phyloP scores from a whole-genome alignment of 345 rosid species.

The Acer campestre region DNA sequence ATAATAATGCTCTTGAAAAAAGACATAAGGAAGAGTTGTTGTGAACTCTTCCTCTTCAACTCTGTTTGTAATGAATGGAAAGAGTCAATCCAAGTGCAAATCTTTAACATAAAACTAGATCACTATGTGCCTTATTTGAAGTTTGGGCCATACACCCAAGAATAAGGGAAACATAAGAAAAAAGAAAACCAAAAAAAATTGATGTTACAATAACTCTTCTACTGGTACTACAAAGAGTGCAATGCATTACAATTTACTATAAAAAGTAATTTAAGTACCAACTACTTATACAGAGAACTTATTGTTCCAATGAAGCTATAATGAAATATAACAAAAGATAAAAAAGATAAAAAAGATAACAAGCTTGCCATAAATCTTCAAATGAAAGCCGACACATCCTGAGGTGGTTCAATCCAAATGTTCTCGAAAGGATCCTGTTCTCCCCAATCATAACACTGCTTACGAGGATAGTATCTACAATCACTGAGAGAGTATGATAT shows the following conservation, averaged over 20 bases:
- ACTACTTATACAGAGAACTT: constrained; percentile 13
- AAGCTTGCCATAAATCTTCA: constrained; percentile 21
- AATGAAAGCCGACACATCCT: constrained; percentile 34
- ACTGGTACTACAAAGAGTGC: neutral
- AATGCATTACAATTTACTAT: neutral
- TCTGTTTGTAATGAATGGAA: no score
- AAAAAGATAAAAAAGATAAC: neutral
- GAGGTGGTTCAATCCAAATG: constrained; percentile 69
- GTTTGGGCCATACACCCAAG: no score
- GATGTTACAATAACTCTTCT: constrained; percentile 10
- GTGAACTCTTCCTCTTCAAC: no score
- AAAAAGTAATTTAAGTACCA: constrained; percentile 9
- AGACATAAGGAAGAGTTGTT: no score
- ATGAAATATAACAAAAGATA: constrained; percentile 9
- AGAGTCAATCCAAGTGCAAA: no score
- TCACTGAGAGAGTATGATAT: constrained; percentile 56
- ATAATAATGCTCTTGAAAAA: no score
- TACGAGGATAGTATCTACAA: constrained; percentile 58
- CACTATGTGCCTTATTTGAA: no score
- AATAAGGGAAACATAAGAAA: neutral
- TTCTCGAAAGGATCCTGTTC: constrained; percentile 60
- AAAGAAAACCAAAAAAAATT: neutral
- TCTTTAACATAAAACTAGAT: no score
- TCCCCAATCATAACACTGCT: constrained; percentile 65
- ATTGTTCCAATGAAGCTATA: constrained; percentile 10